Base-by-base conservation (phyloP, 2,329 filamentous ascomycete species). In the Botrytis aclada region DNA sequence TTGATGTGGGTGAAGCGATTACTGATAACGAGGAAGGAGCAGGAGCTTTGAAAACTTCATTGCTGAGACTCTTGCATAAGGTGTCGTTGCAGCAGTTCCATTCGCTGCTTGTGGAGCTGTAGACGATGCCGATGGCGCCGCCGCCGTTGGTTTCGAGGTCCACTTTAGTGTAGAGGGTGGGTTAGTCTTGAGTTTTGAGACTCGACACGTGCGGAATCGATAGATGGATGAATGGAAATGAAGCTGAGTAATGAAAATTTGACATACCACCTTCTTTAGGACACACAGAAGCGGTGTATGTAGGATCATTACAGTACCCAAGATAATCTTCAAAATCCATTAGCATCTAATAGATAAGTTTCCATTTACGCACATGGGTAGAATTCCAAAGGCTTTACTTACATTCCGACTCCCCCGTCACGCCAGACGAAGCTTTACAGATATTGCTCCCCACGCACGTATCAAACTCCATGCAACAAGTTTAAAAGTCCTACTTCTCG, bases 291-390 rank as follows among this genome's bases (percentile, higher is more conserved):
- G 56, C 39, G n/a, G 69, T 63, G 47, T 70, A 63, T 1, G 69
- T 70, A 18, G 69, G 69, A 39, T 70, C 69, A 51, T 63, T 70
- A 29, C 58, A 64, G 41, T 70, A 64, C 22, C 58, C 69, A 12
- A 64, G 41, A 63, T 64, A 64, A 63, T 70, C 69, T 70, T 41
- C 12, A 25, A 20, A 9, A 20, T 16, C 4, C n/a, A 8, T 45
- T 5, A 62, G 43, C 22, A 9, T 9, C 18, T 20, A 37, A 43
- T 18, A 12, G 1, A 8, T 4, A 45, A 51, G n/a, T 22, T 12
- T 22, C 16, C 32, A 12, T 25, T 10, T 18, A 9, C 20, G 16
- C 32, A 20, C 20, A 7, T 16, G 20, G 7, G 32, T 37, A 7
- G 20, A 3, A 18, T 51, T 41, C 37, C 8, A n/a, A 34, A 12